Evolutionary conservation across 2,329 filamentous ascomycete genomes (phyloP).

Genomic region (Trichoderma hamatum): DNA sequence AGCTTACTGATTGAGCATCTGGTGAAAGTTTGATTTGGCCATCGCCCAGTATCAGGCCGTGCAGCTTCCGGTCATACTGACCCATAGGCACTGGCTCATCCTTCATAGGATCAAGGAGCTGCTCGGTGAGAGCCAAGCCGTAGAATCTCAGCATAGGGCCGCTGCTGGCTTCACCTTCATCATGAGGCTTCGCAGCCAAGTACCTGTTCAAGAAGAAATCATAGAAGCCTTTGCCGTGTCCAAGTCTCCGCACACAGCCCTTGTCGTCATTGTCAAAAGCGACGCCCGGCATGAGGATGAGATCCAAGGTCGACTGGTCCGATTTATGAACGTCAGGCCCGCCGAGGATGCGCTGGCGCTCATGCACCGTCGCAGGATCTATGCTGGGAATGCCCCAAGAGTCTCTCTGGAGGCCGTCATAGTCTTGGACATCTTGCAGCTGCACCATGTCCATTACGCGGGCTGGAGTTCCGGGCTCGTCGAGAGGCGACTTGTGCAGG

Average conservation of each 20-base stretch:
- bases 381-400: conserved; percentile 96
- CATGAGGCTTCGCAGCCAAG: conserved; percentile 41
- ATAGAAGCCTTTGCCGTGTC: conserved; percentile 96
- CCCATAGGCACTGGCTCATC: conserved; percentile 72
- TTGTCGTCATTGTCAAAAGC: conserved; percentile 73
- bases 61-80: conserved; percentile 75
- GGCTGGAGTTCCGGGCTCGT: conserved; percentile 56
- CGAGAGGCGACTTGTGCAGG: conserved; percentile 65
- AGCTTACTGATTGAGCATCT: conserved; percentile 1
- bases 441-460: conserved; percentile 94
- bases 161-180: conserved; percentile 33
- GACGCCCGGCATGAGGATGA: conserved; percentile 90
- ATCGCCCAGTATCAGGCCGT: conserved; percentile 75
- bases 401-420: conserved; percentile 74
- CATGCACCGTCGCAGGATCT: conserved; percentile 62
- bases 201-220: conserved; percentile 88
- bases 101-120: conserved; percentile 66
- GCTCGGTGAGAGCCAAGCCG: conserved; percentile 83
- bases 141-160: conserved; percentile 57
- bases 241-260: conserved; percentile 70
- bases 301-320: conserved; percentile 64
- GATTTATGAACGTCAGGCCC: conserved; percentile 53
- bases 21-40: conserved; percentile 56
- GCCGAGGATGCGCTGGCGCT: conserved; percentile 74
- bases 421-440: conserved; percentile 73